A percentile compares a stretch with the other conserved stretches of the same genome.
Evolutionary conservation across 73 alveolate species (phyloP).

Genomic region (Blepharisma stoltei): DNA sequence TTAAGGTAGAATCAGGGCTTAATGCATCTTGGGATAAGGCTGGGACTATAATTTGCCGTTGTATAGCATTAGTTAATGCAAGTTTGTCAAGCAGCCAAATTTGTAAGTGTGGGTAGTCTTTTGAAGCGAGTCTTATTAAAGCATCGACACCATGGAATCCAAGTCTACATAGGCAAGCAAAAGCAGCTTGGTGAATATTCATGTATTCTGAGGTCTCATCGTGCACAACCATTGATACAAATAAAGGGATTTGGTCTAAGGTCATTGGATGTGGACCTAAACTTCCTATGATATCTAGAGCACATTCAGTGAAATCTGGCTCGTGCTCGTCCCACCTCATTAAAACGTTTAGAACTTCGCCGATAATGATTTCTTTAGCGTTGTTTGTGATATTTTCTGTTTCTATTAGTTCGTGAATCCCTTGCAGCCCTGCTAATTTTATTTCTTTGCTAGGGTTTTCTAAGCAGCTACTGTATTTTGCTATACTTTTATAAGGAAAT

Average conservation of each 20-base stretch:
- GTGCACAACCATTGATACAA: neutral
- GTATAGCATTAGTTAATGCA: constrained; percentile 73
- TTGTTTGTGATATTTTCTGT: neutral
- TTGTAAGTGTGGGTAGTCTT: constrained; percentile 72
- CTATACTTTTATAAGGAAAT: too few species aligned
- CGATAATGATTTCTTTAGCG: neutral
- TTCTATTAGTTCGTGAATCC: constrained; percentile 9
- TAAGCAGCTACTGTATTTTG: neutral
- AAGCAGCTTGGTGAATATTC: constrained; percentile 26
- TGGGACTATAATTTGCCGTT: constrained; percentile 76
- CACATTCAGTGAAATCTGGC: constrained; percentile 16
- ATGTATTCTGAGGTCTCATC: constrained; percentile 14
- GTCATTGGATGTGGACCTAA: constrained; percentile 15
- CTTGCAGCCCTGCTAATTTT: constrained; percentile 18
- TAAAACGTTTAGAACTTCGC: constrained; percentile 3
- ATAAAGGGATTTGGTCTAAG: neutral
- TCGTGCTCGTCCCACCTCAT: constrained; percentile 23
- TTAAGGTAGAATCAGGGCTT: constrained; percentile 59
- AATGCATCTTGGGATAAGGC: constrained; percentile 67
- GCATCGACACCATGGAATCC: constrained; percentile 75
- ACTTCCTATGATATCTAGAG: constrained; percentile 15
- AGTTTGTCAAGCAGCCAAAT: constrained; percentile 65
- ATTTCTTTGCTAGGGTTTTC: neutral
- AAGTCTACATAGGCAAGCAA: constrained; percentile 68
- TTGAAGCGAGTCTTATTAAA: constrained; percentile 76